Base-by-base conservation (phyloP, 805 yeast species). In the Cyberlindnera maclurae region DNA sequence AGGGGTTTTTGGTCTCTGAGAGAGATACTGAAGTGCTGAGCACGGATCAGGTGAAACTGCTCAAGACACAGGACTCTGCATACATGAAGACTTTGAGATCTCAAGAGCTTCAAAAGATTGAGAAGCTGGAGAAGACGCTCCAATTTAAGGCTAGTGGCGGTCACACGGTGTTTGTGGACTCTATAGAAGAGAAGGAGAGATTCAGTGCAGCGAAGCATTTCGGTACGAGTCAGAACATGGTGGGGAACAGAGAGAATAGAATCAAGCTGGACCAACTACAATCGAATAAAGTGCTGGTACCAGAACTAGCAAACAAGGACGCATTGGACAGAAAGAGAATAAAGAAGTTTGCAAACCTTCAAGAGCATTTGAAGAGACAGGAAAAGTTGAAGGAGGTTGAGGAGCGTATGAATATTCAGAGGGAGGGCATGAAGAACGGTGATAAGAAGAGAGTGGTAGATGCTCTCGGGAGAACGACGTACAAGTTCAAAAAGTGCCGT, bases 351-450 rank as follows among this genome's bases (percentile, higher is more conserved):
- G 70, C 77, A 48, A 61, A 71, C 31, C 64, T 86, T 38, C 74
- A 83, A 54, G 70, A 69, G 42, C 75, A 88, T 41, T 58, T 85
- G 52, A 79, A 82, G 47, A 74, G 95, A 50, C 84, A 79, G 44
- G 63, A 69, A 38, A 77, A 88, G 59, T 68, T 90, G 47, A 66
- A 68, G 36, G 71, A 71, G 36, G 83, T 90, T 13, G 82, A 86
- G 53, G 70, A 70, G 31, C 75, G 79, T 52, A 77, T 89, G 77
- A 84, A 82, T 40, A 51, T 75, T 40, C 94, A 88, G 52, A 77
- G 83, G 44, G 95, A 89, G 55, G 71, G 88, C 39, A 87, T 90
- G 95, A 86, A 86, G 59, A 82, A 79, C 48, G 97, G 97, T 1
- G 76, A 78, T 44, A 85, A 84, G 64, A 83, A 81, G 71, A 88